Evolutionary conservation across 352 stramenopile genomes (phyloP), one percentile per base, ranked within the genome.

Genomic region (Phytophthora parvispora): DNA sequence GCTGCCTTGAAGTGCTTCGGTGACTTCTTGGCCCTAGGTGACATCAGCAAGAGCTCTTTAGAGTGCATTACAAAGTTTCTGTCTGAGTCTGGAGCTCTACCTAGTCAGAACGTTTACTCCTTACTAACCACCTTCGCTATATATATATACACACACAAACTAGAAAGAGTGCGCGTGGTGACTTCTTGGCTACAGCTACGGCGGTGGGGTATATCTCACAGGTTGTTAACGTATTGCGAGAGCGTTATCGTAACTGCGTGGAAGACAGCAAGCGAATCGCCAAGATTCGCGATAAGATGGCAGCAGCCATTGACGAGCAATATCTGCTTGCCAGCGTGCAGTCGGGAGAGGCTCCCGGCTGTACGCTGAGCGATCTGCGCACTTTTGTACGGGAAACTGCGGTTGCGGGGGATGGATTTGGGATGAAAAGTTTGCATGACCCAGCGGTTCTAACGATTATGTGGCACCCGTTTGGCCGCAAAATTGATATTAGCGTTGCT

Each of bases 201-300:
- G 56, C 56, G 16, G 20, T 61, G 7, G 56, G 49, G 0, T 75
- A 72, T 24, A 65, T 62, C 13, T 74, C 50, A 24, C 64, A 71
- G 38, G 32, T 50, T 29, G 22, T 57, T 1, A 69, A 67, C 25
- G 18, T 70, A 0, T 16, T 71, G 1, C 42, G 59, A 20, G 54
- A 74, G 27, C 40, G 55, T 5, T 67, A 66, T 34, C 13, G 3
- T 8, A 40, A 32, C 10, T 47, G 31, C 34, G 16, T 75, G 16
- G 24, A 31, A 2, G 56, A 75, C 24, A 38, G 38, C 6, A 62
- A 70, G 32, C 42, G 49, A 22, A 48, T 78, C 10, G 47, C 16
- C 20, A 61, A 55, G 16, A 78, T 72, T 28, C 58, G 42, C 8
- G 65, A 72, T 12, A 78, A 75, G 54, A 75, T 78, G 61, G 47